phyloP scores from a whole-genome alignment of 1,139 yeast species.

The Lodderomyces beijingensis region DNA sequence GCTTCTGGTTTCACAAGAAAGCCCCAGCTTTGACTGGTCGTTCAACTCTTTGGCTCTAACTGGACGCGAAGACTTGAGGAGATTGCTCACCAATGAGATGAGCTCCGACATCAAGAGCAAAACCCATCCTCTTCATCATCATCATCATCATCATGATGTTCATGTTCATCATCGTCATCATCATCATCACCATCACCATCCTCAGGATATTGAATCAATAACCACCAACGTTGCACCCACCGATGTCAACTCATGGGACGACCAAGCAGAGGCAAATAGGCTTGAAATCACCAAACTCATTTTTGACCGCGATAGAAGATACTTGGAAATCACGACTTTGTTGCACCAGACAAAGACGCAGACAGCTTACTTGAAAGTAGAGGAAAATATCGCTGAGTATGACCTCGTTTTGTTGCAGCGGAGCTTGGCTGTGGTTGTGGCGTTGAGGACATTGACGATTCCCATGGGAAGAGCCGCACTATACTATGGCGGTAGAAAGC shows the following conservation, averaged over 20 bases:
- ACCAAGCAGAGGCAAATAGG: constrained; percentile 62
- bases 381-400: constrained; percentile 47
- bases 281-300: constrained; percentile 64
- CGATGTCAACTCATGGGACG: constrained; percentile 57
- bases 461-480: constrained; percentile 78
- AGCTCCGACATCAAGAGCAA: not conserved
- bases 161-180: too few species aligned
- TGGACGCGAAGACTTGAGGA: constrained; percentile 59
- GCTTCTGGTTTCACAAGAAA: constrained; percentile 52
- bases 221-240: constrained; percentile 30
- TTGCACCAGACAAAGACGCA: constrained; percentile 71
- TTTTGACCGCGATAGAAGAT: constrained; percentile 74
- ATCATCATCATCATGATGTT: too few species aligned
- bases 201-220: constrained; percentile 36
- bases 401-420: constrained; percentile 58
- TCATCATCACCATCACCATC: too few species aligned
- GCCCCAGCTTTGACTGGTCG: constrained; percentile 49
- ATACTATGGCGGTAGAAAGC: constrained; percentile 66
- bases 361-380: constrained; percentile 33
- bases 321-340: constrained; percentile 68
- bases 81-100: constrained; percentile 3
- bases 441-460: constrained; percentile 68
- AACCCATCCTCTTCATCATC: too few species aligned
- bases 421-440: constrained; percentile 58
- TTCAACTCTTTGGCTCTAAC: constrained; percentile 52